Evolutionary conservation across 2,329 filamentous ascomycete species (phyloP), one percentile per base, ranked within the genome.

Genomic region (Capronia coronata): DNA sequence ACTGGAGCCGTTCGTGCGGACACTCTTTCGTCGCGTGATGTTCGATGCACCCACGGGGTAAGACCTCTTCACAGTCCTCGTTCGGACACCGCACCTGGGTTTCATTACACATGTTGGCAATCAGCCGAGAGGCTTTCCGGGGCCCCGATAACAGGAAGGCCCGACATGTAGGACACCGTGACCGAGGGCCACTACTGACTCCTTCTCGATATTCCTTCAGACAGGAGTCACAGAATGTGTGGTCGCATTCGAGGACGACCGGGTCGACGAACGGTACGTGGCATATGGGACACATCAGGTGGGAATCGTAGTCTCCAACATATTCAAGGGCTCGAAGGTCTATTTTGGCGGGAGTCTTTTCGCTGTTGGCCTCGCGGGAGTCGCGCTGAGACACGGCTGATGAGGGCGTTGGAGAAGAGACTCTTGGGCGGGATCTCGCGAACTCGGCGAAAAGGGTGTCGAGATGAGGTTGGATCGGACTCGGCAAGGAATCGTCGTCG

Each of bases 271-370:
- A 81, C 6, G 80, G 77, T 52, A 76, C 78, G 61, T 79, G 78
- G 64, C 80, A 83, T 56, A 83, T 83, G 13, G 79, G 73, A 61
- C 80, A 83, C 68, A 80, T 75, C 43, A 83, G 70, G 60, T 83
- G 80, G 53, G 71, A 71, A 62, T 83, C 78, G 61, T 76, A 76
- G 22, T 66, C 63, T 43, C 71, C 67, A 49, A 79, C 71, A 66
- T 80, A 79, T 51, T 83, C 79, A 57, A 83, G 72, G 30, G 70
- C 63, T 47, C 77, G 73, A 42, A 82, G 64, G 61, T 83, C 80
- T 34, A 60, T 22, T 14, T 46, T 45, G 16, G 46, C 23, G 8
- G 21, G 2, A 3, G 25, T 23, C 14, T 43, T 13, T 7, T 41
- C 29, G 23, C 35, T 29, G 18, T 23, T n/a, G 11, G 29, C 22